phyloP scores from a whole-genome alignment of 768 basidiomycete genomes.

The Candolleomyces aberdarensis region DNA sequence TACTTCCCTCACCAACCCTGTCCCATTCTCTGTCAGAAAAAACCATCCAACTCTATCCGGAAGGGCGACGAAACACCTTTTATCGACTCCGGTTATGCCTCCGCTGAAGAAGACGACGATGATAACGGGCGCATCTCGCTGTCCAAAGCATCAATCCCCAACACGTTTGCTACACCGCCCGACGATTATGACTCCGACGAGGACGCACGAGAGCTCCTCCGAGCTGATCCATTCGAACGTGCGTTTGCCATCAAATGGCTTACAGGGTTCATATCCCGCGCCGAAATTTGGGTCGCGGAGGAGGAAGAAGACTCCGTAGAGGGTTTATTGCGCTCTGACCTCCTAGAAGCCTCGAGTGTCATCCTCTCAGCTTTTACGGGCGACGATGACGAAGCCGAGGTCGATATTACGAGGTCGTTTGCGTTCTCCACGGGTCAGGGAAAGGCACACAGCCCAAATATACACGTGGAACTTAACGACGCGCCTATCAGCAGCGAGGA shows the following conservation, averaged over 20 bases:
- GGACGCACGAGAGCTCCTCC: conserved; percentile 41
- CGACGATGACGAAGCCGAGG: conserved; percentile 38
- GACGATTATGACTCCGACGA: conserved; percentile 13
- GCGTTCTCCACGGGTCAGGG: conserved; percentile 32
- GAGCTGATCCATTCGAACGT: conserved; percentile 65
- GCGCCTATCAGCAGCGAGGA: conserved; percentile 60
- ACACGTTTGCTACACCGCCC: conserved; percentile 4
- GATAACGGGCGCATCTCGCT: neutral
- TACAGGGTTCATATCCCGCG: conserved; percentile 62
- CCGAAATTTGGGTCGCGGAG: conserved; percentile 46
- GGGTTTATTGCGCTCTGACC: conserved; percentile 27
- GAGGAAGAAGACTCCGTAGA: conserved; percentile 20
- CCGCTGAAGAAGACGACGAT: conserved; percentile 49
- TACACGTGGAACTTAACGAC: conserved; percentile 60
- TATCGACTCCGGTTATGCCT: conserved; percentile 78
- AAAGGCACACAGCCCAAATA: conserved; percentile 21
- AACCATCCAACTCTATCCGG: conserved; percentile 15
- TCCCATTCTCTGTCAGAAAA: conserved; percentile 24
- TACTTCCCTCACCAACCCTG: conserved; percentile 46
- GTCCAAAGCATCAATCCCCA: neutral
- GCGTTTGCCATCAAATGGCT: conserved; percentile 71
- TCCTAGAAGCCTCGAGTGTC: conserved; percentile 57
- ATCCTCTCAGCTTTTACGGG: conserved; percentile 53
- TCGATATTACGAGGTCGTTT: conserved; percentile 51
- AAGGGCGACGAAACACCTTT: conserved; percentile 20